Evolutionary conservation across 441 rosid species (phyloP).

Genomic region (Omphalea diandra): DNA sequence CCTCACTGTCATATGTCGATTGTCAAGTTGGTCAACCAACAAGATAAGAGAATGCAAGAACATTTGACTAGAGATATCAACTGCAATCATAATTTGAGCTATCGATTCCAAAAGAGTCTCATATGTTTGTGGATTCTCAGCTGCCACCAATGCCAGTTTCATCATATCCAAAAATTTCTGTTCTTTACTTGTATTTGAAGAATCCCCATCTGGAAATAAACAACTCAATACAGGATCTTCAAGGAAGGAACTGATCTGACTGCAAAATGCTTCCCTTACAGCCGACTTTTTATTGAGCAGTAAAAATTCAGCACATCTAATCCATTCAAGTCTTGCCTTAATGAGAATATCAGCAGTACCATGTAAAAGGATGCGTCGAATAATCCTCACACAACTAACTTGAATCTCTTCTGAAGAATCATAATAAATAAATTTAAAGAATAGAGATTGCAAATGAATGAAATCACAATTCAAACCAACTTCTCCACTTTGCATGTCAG

Average conservation of each 20-base stretch:
- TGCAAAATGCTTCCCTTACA: constrained; percentile 87
- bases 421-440: constrained; percentile 72
- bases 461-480: constrained; percentile 42
- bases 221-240: constrained; percentile 47
- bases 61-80: constrained; percentile 61
- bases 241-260: constrained; percentile 73
- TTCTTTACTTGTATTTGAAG: constrained; percentile 42
- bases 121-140: constrained; percentile 64
- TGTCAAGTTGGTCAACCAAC: constrained; percentile 94
- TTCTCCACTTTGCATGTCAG: constrained; percentile 35
- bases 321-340: constrained; percentile 69
- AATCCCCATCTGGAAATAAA: constrained; percentile 56
- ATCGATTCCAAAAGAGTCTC: constrained; percentile 83
- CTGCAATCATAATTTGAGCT: constrained; percentile 77
- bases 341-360: constrained; percentile 47
- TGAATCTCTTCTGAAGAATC: constrained; percentile 86
- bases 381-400: constrained; percentile 73
- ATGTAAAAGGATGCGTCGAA: constrained; percentile 76
- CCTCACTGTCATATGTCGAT: constrained; percentile 63
- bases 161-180: constrained; percentile 58
- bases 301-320: too few relatives aligned
- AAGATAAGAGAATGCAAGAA: constrained; percentile 71
- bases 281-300: too few relatives aligned
- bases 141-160: constrained; percentile 52
- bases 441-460: constrained; percentile 47